Base-by-base conservation (phyloP, 2,329 filamentous ascomycete genomes). In the Celoporthe dispersa region DNA sequence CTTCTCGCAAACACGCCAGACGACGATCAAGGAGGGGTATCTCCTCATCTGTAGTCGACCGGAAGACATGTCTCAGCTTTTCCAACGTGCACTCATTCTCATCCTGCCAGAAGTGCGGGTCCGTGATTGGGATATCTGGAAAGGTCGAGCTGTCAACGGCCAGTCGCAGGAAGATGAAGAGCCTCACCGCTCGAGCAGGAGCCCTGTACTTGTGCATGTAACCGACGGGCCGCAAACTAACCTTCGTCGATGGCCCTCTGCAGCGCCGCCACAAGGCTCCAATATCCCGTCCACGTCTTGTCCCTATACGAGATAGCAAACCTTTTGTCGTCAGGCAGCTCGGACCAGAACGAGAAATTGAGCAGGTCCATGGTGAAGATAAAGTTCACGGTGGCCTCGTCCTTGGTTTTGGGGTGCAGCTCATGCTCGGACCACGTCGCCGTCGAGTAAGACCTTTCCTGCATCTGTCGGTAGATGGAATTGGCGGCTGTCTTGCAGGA, bases 291-390 rank as follows among this genome's bases (percentile, higher is more conserved):
- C 94, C 94, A 98, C 69, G 81, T 88, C 79, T 88, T 91, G 37
- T 89, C 94, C 61, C 87, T 87, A 80, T 98, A 98, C 69, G 93
- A 90, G 57, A 99, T 87, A 12, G 92, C 87, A 79, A 95, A 99
- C 14, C 94, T 86, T 75, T 95, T 90, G 6, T 89, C 86, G 14
- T 92, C 90, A 0, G 84, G 80, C 60, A 81, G 78, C 66, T 93
- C 91, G 19, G 93, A 97, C 96, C 96, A 99, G 80, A 99, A 99
- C 31, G 91, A 97, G 78, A 98, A 99, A 79, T 99, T 99, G 65
- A 99, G 83, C 37, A 99, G 80, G 79, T 99, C 96, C 94, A 99
- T 97, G 28, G 93, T 94, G 79, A 99, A 98, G 76, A 99, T 95
- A 78, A 99, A 98, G 73, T 93, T 91, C 31, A 97, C 89, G 0